Conservation (phyloP, 164 flowering plant genomes). For the Magnolia kwangsiensis region DNA sequence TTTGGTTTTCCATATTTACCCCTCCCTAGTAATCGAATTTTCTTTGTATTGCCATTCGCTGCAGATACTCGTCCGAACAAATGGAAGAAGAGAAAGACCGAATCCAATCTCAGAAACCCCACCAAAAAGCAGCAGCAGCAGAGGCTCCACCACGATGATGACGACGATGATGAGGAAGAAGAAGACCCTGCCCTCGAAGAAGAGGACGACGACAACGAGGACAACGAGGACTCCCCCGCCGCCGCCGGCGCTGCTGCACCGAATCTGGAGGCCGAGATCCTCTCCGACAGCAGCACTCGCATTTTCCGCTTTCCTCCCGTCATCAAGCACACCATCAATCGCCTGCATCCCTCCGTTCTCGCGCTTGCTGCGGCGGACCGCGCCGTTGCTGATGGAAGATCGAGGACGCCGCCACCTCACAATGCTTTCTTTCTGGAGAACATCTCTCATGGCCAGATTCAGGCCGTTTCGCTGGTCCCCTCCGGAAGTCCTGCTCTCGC, state of each 20-base stretch:
- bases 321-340: constrained; percentile 53
- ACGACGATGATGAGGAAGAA: constrained; percentile 6
- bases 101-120: constrained; percentile 7
- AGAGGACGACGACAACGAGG: constrained; percentile 6
- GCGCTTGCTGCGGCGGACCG: constrained; percentile 54
- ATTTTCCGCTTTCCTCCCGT: constrained; percentile 66
- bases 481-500: constrained; percentile 39
- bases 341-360: constrained; percentile 71
- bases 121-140: not conserved
- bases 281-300: constrained; percentile 41
- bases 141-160: constrained; percentile 6
- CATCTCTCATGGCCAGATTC: constrained; percentile 86
- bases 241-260: not conserved
- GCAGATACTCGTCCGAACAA: constrained; percentile 9
- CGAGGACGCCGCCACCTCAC: not conserved
- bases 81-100: constrained; percentile 19
- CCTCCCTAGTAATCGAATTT: not conserved
- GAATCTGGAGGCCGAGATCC: constrained; percentile 34
- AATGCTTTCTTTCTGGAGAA: constrained; percentile 53
- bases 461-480: constrained; percentile 72
- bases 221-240: constrained; percentile 3
- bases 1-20: not conserved
- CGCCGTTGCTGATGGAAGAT: constrained; percentile 16
- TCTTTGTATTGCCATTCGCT: not conserved
- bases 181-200: constrained; percentile 12